Conservation (phyloP, 352 stramenopile species). For the Elongisporangium anandrum region DNA sequence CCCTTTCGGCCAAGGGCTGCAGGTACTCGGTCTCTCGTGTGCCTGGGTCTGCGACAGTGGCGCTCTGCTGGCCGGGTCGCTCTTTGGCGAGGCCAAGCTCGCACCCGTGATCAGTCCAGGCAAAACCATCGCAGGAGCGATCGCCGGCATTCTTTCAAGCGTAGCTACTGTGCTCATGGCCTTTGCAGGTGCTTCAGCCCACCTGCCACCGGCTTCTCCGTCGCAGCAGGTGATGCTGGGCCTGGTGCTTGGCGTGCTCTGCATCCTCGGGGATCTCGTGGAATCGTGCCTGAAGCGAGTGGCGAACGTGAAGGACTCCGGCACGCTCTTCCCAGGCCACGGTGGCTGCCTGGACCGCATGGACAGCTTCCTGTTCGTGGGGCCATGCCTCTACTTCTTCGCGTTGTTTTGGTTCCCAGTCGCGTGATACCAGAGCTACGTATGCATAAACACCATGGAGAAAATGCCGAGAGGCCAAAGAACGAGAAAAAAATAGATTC, state of each 20-base stretch:
- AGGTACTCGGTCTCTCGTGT: conserved; percentile 54
- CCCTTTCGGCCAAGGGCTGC: conserved; percentile 47
- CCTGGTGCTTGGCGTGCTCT: conserved; percentile 42
- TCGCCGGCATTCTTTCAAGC: conserved; percentile 48
- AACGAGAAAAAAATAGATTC: conserved; percentile 1
- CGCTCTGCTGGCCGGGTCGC: conserved; percentile 47
- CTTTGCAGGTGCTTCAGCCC: conserved; percentile 16
- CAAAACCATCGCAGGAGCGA: conserved; percentile 54
- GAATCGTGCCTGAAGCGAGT: conserved; percentile 74
- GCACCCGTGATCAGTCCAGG: conserved; percentile 61
- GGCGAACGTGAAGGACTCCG: conserved; percentile 66
- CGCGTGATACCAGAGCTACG: neutral
- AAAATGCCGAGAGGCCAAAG: neutral
- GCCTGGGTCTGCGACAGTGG: conserved; percentile 70
- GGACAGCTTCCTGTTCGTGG: conserved; percentile 73
- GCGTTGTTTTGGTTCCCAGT: conserved; percentile 15
- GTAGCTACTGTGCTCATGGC: conserved; percentile 39
- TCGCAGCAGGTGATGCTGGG: conserved; percentile 43
- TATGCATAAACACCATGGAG: no score
- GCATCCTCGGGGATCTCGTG: conserved; percentile 57
- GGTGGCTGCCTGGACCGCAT: conserved; percentile 77
- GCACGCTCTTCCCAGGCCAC: conserved; percentile 66
- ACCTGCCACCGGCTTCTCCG: conserved; percentile 16
- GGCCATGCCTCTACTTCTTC: conserved; percentile 60
- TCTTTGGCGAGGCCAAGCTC: conserved; percentile 55